Base-by-base conservation (phyloP, 306 rosid species). In the Medicago ruthenica region DNA sequence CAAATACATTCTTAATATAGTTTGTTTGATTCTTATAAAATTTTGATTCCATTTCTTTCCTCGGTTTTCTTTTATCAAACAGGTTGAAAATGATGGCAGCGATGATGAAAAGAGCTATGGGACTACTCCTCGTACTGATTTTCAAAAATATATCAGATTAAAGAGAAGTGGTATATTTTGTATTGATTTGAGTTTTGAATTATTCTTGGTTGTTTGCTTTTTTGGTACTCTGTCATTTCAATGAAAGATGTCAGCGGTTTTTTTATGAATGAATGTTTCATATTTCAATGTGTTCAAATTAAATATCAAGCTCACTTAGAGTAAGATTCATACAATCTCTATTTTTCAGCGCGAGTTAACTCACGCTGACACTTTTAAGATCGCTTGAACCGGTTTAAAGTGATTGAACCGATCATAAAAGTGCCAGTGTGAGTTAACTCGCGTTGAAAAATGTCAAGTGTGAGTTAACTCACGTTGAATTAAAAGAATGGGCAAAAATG, bases 101-200 rank as follows among this genome's bases (percentile, higher is more conserved):
- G 50, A 39, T 24, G 82, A 85, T 67, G 82, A 79, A 51, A 85
- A 62, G 48, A 79, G 27, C 14, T 82, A 85, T 6, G 84, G 76
- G 5, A 62, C 82, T 6, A 7, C 59, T 24, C 62, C 82, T 67
- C 78, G 76, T n/a, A 79, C 88, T 0, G 86, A 82, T 13, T 85
- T 85, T 72, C 88, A 85, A 9, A 79, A 5, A 67, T 85, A 60
- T 27, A 85, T 85, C 7, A 82, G 86, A 82, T 47, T 79, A 54
- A 79, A 40, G 53, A 85, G 76, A 82, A 76, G 54, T 11, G 88
- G 88, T 85, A 24, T 1, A 85, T 24, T 62, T 51, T 34, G 15
- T 20, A 62, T 45, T 70, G 58, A n/a, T 9, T 59, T 15, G n/a
- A 34, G 5, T 14, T 75, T 75, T 65, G 37, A 45, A 70, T 76